Evolutionary conservation across 2,329 filamentous ascomycete species (phyloP), one percentile per base, ranked within the genome.

Genomic region (Hawksworthiomyces lignivorus): DNA sequence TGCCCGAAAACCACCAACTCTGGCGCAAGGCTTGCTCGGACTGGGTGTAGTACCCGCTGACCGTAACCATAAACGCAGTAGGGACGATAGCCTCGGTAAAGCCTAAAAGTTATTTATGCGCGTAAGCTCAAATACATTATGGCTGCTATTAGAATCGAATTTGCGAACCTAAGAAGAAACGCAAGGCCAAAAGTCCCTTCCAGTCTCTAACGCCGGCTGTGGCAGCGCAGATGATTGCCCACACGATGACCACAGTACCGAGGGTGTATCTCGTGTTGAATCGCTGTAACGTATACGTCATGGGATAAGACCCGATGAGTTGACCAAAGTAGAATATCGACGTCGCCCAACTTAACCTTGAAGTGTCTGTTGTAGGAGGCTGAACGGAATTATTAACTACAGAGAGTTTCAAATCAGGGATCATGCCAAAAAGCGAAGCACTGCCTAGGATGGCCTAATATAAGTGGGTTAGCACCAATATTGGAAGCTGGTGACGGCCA

Each of bases 311-410:
- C 0, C 84, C 84, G 0, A 74, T 77, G 3, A 89, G 69, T 81
- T 85, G 84, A 28, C 84, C 84, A 50, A 88, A 87, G 64, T 87
- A 88, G 64, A 88, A 87, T 53, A 87, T 68, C 0, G 81, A 87
- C 0, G 82, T 87, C 3, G 84, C 84, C 84, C 83, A 88, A 50
- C 74, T 80, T 21, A 88, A 71, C 10, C 84, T 73, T 0, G 73
- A 70, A 0, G 84, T 87, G 54, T 83, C 74, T 14, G 72, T 73
- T 0, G 72, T 73, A 1, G 73, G 69, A 0, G 80, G 79, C 1
- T 51, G 56, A 1, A 62, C 63, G 2, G 56, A 52, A 3, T 48
- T 30, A 50, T 68, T 59, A 11, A 73, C 61, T 4, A 83, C 62
- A 22, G 69, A 69, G 31, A 88, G 72, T 2, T 64, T 48, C 4